Evolutionary conservation across 306 rosid genomes (phyloP).

Genomic region (Inga laurina): DNA sequence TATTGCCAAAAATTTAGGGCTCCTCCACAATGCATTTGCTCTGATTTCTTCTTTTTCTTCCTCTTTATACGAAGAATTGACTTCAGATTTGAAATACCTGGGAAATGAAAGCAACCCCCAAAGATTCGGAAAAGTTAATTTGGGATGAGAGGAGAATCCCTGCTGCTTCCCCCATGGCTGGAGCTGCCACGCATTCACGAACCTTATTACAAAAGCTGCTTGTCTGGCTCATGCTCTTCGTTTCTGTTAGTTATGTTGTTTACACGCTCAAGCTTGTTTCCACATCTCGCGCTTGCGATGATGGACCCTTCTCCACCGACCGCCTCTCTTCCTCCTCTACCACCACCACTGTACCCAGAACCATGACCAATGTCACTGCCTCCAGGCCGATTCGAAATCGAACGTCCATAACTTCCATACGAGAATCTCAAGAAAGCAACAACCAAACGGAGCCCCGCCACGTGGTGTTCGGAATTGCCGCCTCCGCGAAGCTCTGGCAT

Average conservation of each 20-base stretch:
- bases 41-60: background rate
- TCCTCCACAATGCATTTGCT: background rate
- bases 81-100: background rate
- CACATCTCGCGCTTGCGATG: conserved; percentile 53
- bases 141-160: conserved; percentile 61
- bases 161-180: background rate
- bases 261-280: conserved; percentile 77
- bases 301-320: conserved; percentile 42
- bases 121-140: conserved; percentile 59
- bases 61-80: background rate
- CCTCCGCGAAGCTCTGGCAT: conserved; percentile 84
- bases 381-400: conserved; percentile 11
- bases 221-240: conserved; percentile 69
- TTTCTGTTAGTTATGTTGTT: conserved; percentile 64
- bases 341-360: background rate
- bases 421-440: conserved; percentile 22
- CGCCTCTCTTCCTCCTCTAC: conserved; percentile 32
- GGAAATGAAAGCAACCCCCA: conserved; percentile 59
- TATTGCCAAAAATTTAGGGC: background rate
- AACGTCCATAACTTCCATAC: conserved; percentile 14
- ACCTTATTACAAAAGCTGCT: conserved; percentile 49
- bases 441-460: conserved; percentile 57
- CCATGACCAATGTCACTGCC: conserved; percentile 9
- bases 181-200: background rate
- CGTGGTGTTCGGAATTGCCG: conserved; percentile 90